Conservation (phyloP, 2,329 filamentous ascomycete species). For the Fusarium sp. region DNA sequence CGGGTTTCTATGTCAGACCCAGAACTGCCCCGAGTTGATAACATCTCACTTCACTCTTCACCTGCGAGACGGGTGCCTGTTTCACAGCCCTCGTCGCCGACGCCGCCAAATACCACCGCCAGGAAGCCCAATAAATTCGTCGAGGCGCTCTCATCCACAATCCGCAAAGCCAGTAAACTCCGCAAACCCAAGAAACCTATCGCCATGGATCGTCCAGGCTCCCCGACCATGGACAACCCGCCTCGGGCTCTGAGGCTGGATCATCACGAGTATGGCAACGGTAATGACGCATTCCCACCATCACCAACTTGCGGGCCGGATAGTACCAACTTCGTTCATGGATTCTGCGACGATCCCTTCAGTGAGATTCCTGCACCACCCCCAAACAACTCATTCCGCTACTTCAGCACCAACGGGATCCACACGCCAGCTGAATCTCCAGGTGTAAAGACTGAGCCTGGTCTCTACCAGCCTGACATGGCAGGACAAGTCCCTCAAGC, state of each 20-base stretch:
- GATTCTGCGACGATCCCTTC: slow-evolving; percentile 59
- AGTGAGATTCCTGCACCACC: slow-evolving; percentile 50
- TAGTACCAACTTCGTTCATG: slow-evolving; percentile 53
- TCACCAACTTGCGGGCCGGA: slow-evolving; percentile 49
- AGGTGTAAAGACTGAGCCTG: slow-evolving; percentile 52
- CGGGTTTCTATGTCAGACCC: slow-evolving; percentile 63
- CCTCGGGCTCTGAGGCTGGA: slow-evolving; percentile 55
- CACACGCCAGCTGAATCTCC: slow-evolving; percentile 59
- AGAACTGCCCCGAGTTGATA: slow-evolving; percentile 63
- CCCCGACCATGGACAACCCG: slow-evolving; percentile 54
- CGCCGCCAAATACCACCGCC: slow-evolving; percentile 50
- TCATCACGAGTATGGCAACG: slow-evolving; percentile 42
- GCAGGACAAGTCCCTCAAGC: slow-evolving; percentile 36
- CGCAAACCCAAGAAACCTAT: slow-evolving; percentile 51
- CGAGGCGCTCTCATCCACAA: slow-evolving; percentile 59
- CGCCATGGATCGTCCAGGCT: slow-evolving; percentile 48
- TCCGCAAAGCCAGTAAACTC: slow-evolving; percentile 57
- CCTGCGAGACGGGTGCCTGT: slow-evolving; percentile 51
- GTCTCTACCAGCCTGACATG: slow-evolving; percentile 48
- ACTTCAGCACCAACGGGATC: slow-evolving; percentile 52
- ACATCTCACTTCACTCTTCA: slow-evolving; percentile 61
- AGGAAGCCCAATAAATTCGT: slow-evolving; percentile 59
- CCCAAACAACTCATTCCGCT: slow-evolving; percentile 48
- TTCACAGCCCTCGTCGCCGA: slow-evolving; percentile 53
- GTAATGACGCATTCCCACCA: slow-evolving; percentile 46